phyloP scores from a whole-genome alignment of 352 stramenopile species.

The Aphanomyces invadans region DNA sequence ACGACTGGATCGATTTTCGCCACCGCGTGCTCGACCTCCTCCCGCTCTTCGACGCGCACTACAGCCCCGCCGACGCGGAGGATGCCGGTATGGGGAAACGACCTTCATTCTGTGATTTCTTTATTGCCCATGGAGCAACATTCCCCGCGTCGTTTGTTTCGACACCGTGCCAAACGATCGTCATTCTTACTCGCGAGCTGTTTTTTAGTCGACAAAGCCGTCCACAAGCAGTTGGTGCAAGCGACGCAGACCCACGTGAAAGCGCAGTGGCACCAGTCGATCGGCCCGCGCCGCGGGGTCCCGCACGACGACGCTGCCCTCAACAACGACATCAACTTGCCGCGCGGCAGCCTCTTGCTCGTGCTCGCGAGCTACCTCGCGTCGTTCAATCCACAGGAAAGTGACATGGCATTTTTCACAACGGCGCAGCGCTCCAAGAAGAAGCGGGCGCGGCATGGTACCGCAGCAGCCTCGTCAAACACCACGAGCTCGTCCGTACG shows the following conservation, averaged over 20 bases:
- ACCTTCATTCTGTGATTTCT: too few species aligned
- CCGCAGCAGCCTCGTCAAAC: not conserved
- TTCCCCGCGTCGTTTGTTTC: too few species aligned
- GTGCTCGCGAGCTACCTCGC: slow-evolving; percentile 64
- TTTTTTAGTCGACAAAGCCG: slow-evolving; percentile 2
- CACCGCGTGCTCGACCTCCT: slow-evolving; percentile 44
- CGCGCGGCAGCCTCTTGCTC: slow-evolving; percentile 47
- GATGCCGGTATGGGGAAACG: slow-evolving; percentile 1
- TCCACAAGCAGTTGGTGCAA: slow-evolving; percentile 18
- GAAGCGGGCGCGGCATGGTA: slow-evolving; percentile 14
- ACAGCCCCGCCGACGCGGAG: slow-evolving; percentile 7
- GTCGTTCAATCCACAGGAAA: slow-evolving; percentile 75
- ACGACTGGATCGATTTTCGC: slow-evolving; percentile 63
- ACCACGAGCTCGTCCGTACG: not conserved
- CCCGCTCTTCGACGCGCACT: slow-evolving; percentile 37
- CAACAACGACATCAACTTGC: not conserved
- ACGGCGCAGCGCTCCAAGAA: slow-evolving; percentile 38
- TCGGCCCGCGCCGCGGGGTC: not conserved
- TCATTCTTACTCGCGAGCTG: not conserved
- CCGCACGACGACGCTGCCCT: not conserved
- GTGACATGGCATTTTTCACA: slow-evolving; percentile 62
- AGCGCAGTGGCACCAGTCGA: not conserved
- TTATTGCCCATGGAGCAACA: not conserved
- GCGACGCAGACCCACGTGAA: slow-evolving; percentile 11
- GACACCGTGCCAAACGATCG: too few species aligned